Percentiles rank a stretch among this genome's conserved stretches.
Conservation (phyloP, 179 eudicot genomes). For the Amaranthus tricolor region DNA sequence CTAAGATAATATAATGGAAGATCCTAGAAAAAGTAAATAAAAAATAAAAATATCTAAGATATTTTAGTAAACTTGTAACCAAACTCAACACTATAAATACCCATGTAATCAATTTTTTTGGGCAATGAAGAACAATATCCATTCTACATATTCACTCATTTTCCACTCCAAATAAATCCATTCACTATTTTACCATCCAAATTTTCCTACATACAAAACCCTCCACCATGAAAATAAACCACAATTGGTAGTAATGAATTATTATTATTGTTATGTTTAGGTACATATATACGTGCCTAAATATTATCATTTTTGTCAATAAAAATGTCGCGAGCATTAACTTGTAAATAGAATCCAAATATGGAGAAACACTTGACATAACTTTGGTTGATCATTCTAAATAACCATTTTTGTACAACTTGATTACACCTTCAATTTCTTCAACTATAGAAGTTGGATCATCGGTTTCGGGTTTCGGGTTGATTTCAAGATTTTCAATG, state of each 20-base stretch:
- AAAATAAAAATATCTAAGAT: too few relatives aligned
- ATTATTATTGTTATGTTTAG: constrained; percentile 16
- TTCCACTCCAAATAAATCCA: too few relatives aligned
- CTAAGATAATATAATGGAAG: too few relatives aligned
- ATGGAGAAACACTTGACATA: constrained; percentile 33
- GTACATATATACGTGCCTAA: constrained; percentile 68
- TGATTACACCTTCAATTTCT: constrained; percentile 56
- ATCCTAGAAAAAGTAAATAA: too few relatives aligned
- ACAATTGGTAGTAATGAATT: constrained; percentile 26
- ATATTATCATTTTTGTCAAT: constrained; percentile 45
- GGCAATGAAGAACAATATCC: too few relatives aligned
- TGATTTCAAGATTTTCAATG: background rate
- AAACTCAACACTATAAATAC: too few relatives aligned
- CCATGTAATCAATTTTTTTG: too few relatives aligned
- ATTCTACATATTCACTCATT: too few relatives aligned
- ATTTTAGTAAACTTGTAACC: too few relatives aligned
- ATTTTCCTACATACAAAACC: constrained; percentile 58
- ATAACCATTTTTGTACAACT: constrained; percentile 54
- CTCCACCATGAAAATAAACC: constrained; percentile 57
- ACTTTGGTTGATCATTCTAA: constrained; percentile 44
- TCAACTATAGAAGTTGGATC: constrained; percentile 25
- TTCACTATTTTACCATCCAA: too few relatives aligned
- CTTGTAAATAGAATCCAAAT: constrained; percentile 30
- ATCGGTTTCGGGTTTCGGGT: background rate
- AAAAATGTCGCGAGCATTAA: constrained; percentile 41